These are phyloP conservation scores for Kwoniella shivajii DNA, from an alignment of 1,284 basidiomycete genomes.

Conservation along the genomic window DNA sequence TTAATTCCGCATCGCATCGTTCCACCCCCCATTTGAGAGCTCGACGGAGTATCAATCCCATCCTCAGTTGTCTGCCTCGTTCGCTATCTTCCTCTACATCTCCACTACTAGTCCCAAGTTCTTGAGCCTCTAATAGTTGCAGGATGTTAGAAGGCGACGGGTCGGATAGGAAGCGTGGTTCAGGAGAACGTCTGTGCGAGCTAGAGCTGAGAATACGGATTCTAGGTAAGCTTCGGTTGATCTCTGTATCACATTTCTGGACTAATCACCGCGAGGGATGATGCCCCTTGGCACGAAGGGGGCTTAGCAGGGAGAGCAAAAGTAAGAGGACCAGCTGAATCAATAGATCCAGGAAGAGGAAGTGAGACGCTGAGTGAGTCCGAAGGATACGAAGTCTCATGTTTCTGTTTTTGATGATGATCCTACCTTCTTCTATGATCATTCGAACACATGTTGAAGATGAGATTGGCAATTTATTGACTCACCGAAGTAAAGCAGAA, in stretches of 20 bases:
- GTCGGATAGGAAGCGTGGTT: slow-evolving; percentile 22
- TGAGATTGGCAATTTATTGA: no score
- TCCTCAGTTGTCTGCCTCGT: slow-evolving; percentile 6
- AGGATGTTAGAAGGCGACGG: slow-evolving; percentile 22
- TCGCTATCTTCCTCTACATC: background rate
- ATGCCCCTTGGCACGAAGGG: background rate
- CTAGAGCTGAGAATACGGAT: background rate
- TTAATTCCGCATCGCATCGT: slow-evolving; percentile 42
- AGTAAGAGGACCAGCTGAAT: no score
- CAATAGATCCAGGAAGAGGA: no score
- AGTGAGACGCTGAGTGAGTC: no score
- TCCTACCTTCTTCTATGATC: no score
- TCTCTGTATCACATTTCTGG: background rate
- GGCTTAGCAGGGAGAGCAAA: background rate
- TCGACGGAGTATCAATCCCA: slow-evolving; percentile 37
- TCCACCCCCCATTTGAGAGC: slow-evolving; percentile 43
- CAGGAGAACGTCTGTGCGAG: slow-evolving; percentile 14
- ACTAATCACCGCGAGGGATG: no score
- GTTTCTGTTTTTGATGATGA: no score
- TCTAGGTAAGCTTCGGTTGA: background rate
- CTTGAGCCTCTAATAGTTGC: slow-evolving; percentile 19
- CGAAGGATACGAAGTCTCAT: no score
- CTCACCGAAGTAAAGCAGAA: background rate
- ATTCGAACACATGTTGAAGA: no score
- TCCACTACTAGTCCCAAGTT: background rate